Base-by-base conservation (phyloP, 2,329 filamentous ascomycete species). In the Cladosporium velox region DNA sequence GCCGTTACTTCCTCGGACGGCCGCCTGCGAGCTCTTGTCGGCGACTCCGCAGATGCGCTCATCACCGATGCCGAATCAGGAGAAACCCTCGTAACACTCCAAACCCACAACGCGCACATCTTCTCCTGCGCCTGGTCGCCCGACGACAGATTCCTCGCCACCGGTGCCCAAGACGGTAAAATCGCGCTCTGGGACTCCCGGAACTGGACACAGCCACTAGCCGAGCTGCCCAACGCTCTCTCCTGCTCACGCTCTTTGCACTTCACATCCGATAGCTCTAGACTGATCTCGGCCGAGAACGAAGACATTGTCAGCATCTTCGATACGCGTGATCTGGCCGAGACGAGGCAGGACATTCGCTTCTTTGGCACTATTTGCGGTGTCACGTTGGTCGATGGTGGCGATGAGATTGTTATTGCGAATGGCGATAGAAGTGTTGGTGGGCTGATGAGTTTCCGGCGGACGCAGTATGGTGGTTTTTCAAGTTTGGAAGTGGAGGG, bases 121-220 rank as follows among this genome's bases (percentile, higher is more conserved):
- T 94, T 93, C 72, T 87, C 91, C 1, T 92, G 90, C 72, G 91
- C 90, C 70, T 94, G 91, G 91, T 89, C 90, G 21, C 87, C 90
- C 63, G 89, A 93, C 74, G 91, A 90, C 35, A 88, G 88, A 79
- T 89, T 88, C 14, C 84, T 93, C 24, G 91, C 91, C 14, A 93
- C 91, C 0, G 91, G 88, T 26, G 90, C 89, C 68, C 91, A 94
- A 76, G 91, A 94, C 76, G 89, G 85, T 74, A 85, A 83, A 32
- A 84, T 93, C 70, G 87, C 88, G 69, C 87, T 94, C 59, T 93
- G 90, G 88, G 91, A 94, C 75, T 89, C 90, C 8, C 85, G 91
- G 10, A 87, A 85, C 64, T 91, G 90, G 88, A 83, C 79, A 54
- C 79, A 83, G 64, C 83, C 83, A 10, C 79, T 83, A 4, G 80